A percentile compares a stretch with the other conserved stretches of the same genome.
phyloP scores from a whole-genome alignment of 148 eudicot species.

The Cornus kousa region DNA sequence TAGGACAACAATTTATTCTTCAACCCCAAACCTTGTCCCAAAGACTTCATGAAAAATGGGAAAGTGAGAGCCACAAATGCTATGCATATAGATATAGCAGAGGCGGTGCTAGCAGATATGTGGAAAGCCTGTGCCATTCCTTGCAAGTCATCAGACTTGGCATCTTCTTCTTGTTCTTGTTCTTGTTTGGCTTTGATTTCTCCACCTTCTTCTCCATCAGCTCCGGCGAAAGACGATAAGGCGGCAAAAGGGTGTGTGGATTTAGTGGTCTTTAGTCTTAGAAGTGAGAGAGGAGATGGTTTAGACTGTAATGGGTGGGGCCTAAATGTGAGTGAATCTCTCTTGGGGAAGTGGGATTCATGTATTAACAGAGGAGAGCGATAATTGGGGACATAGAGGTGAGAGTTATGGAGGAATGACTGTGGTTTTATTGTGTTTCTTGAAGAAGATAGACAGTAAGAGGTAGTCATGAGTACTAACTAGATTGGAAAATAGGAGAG shows the following conservation, averaged over 20 bases:
- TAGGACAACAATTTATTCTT: constrained; percentile 62
- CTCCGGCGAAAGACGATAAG: constrained; percentile 70
- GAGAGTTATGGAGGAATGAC: constrained; percentile 30
- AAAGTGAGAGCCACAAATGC: constrained; percentile 71
- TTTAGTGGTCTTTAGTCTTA: constrained; percentile 33
- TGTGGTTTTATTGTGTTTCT: constrained; percentile 41
- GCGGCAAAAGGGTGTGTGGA: constrained; percentile 54
- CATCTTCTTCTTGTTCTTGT: constrained; percentile 20
- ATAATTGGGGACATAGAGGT: constrained; percentile 22
- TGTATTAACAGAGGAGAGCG: constrained; percentile 10
- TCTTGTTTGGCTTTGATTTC: constrained; percentile 13
- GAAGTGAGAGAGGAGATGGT: constrained; percentile 33
- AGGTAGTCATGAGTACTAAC: constrained; percentile 48
- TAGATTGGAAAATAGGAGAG: not conserved
- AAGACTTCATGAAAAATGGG: constrained; percentile 64
- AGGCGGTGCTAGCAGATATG: constrained; percentile 71
- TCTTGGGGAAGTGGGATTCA: constrained; percentile 22
- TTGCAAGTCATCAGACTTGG: constrained; percentile 30
- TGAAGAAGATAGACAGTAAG: constrained; percentile 58
- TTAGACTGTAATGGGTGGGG: constrained; percentile 31
- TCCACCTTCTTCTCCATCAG: constrained; percentile 39
- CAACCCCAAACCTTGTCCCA: constrained; percentile 51
- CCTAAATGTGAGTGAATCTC: constrained; percentile 24
- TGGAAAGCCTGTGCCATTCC: constrained; percentile 88
- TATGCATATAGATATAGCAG: constrained; percentile 71